Evolutionary conservation across 2,329 filamentous ascomycete genomes (phyloP).

Genomic region (Colletotrichum kahawae): DNA sequence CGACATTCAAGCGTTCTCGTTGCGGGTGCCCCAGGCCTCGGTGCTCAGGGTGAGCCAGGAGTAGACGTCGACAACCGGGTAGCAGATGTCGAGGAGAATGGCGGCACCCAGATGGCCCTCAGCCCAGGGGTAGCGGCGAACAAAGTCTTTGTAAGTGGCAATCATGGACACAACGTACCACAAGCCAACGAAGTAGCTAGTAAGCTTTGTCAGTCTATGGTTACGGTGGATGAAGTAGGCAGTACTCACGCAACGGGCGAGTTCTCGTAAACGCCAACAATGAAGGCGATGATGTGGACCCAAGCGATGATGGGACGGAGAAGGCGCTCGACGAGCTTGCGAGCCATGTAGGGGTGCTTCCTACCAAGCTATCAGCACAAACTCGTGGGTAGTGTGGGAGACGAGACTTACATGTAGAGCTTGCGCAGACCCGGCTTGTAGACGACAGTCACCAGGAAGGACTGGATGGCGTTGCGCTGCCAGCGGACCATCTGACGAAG

Average conservation of each 20-base stretch:
- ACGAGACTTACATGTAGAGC: background rate
- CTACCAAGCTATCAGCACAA: background rate
- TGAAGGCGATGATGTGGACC: conserved; percentile 7
- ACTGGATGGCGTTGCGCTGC: conserved; percentile 25
- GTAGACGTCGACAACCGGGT: conserved; percentile 14
- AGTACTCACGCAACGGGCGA: background rate
- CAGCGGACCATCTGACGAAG: conserved; percentile 29
- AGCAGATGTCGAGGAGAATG: conserved; percentile 12
- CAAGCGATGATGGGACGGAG: conserved; percentile 6
- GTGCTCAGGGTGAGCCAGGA: conserved; percentile 9
- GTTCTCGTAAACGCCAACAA: background rate
- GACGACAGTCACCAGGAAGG: background rate
- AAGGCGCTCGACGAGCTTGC: conserved; percentile 19
- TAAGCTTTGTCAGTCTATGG: background rate
- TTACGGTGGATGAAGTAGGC: fast-evolving
- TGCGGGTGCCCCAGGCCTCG: conserved; percentile 13
- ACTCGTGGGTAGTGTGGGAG: fast-evolving
- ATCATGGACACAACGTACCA: conserved; percentile 15
- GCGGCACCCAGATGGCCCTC: conserved; percentile 4
- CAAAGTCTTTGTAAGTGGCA: background rate
- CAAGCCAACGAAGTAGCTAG: background rate
- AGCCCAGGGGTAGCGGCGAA: conserved; percentile 3
- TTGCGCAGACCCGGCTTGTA: conserved; percentile 1
- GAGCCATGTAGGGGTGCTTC: conserved; percentile 19
- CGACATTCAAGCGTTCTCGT: background rate